Evolutionary conservation across 2,329 filamentous ascomycete species (phyloP), one percentile per base, ranked within the genome.

Genomic region (Fonsecaea nubica): DNA sequence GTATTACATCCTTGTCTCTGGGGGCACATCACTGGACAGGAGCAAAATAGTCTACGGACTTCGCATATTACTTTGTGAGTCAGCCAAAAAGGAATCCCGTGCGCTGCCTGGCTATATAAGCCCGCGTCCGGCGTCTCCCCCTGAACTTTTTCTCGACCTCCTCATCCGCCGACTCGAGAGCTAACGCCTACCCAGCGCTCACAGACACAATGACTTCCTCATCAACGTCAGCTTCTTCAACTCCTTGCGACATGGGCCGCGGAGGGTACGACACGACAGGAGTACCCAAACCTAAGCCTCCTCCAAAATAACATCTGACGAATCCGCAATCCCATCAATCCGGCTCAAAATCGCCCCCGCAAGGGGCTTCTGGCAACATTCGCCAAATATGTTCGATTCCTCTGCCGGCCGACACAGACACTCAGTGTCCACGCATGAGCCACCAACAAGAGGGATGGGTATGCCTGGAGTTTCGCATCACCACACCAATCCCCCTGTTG

Each of bases 231-330:
- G 62, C 67, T 45, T 62, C 63, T 48, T 69, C 67, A 35, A 42
- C 65, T 55, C 62, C 69, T 52, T 72, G 70, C 75, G 82, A 83
- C 74, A 83, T 83, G 81, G 82, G 82, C 66, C 80, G 82, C 69
- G 82, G 82, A 64, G 81, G 80, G 65, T 84, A 84, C 69, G 82
- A 84, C 70, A 84, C 82, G 48, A 84, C 82, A 6, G 82, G 82
- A 33, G 80, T 83, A 25, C 81, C 82, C 70, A 83, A 83, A 75
- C 82, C 81, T 52, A 80, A 81, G 72, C 82, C 81, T 69, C 75
- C 74, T 68, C 73, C 72, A 68, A 72, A 68, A 67, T 66, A 65
- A 66, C n/a, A 21, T n/a, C 32, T 25, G n/a, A 21, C 15, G n/a
- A 33, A 7, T 52, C 25, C 12, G 4, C 35, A 12, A 38, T 18